Evolutionary conservation across 768 basidiomycete genomes (phyloP).

Genomic region (Boletus coccyginus): DNA sequence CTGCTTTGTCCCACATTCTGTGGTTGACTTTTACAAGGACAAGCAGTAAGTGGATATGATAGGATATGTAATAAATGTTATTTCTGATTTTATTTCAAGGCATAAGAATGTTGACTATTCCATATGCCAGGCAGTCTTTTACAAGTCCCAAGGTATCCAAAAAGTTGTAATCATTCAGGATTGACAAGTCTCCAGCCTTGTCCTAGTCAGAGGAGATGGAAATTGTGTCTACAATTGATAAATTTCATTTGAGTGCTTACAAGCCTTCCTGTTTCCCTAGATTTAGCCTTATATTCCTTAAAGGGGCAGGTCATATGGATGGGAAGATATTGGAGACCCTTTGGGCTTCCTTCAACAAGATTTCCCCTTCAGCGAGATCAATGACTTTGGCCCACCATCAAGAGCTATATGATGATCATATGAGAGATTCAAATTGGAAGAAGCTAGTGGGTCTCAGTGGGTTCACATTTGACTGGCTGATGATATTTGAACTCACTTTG

Average conservation of each 20-base stretch:
- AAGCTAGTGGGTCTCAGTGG: background rate
- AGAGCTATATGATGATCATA: conserved; percentile 19
- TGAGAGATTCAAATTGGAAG: conserved; percentile 1
- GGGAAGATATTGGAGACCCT: conserved; percentile 36
- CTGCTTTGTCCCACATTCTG: conserved; percentile 24
- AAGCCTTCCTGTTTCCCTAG: conserved; percentile 21
- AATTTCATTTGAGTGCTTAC: conserved; percentile 34
- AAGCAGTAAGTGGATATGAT: conserved; percentile 9
- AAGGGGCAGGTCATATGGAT: conserved; percentile 28
- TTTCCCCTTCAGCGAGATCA: conserved; percentile 17
- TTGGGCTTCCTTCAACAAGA: conserved; percentile 31
- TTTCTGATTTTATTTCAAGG: conserved; percentile 13
- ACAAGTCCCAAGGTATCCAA: background rate
- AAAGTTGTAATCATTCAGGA: conserved; percentile 26
- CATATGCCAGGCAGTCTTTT: conserved; percentile 18
- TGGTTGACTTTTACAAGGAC: conserved; percentile 33
- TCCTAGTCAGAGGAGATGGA: background rate
- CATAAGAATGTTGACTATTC: conserved; percentile 31
- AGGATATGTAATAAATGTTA: no score
- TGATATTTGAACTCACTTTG: background rate
- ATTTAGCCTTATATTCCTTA: conserved; percentile 18
- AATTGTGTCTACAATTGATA: conserved; percentile 20
- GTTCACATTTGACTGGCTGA: no score
- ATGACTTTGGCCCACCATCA: conserved; percentile 23
- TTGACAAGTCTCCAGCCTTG: background rate